These are phyloP conservation scores for Trifolium subterraneum DNA, from an alignment of 306 rosid species.

Conservation along the genomic window DNA sequence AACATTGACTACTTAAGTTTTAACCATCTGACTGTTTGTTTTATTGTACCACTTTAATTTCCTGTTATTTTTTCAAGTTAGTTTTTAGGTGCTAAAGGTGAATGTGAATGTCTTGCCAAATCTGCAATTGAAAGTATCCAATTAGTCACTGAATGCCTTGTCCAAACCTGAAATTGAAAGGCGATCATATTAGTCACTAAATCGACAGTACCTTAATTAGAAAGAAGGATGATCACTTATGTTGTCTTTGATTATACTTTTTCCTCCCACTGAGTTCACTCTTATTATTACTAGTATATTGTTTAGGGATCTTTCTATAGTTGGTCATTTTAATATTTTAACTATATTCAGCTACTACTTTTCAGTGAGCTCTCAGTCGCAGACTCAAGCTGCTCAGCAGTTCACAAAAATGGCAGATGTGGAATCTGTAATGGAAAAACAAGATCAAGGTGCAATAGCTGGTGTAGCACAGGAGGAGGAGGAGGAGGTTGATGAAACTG, in stretches of 20 bases:
- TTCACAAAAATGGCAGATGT: constrained; percentile 80
- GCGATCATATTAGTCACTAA: background rate
- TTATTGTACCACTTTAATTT: background rate
- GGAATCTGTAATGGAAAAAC: constrained; percentile 61
- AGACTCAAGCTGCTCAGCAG: constrained; percentile 86
- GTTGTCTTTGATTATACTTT: background rate
- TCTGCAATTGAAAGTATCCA: too few species aligned
- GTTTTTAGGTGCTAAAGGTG: too few species aligned
- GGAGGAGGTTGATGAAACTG: too few species aligned
- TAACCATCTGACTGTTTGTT: background rate
- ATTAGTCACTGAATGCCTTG: too few species aligned
- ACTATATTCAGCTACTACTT: too few species aligned
- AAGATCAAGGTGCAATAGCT: constrained; percentile 55
- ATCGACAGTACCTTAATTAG: background rate
- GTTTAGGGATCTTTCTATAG: background rate
- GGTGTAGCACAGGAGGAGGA: constrained; percentile 61
- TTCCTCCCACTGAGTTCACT: too few species aligned
- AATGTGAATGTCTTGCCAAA: background rate
- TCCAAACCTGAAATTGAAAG: background rate
- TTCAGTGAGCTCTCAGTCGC: constrained; percentile 45
- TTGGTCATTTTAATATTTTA: too few species aligned
- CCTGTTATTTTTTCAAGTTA: background rate
- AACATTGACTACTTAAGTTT: background rate
- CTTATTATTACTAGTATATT: background rate
- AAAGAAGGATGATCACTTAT: background rate